Base-by-base conservation (phyloP, 352 stramenopile species). In the Phytopythium oedochilum region DNA sequence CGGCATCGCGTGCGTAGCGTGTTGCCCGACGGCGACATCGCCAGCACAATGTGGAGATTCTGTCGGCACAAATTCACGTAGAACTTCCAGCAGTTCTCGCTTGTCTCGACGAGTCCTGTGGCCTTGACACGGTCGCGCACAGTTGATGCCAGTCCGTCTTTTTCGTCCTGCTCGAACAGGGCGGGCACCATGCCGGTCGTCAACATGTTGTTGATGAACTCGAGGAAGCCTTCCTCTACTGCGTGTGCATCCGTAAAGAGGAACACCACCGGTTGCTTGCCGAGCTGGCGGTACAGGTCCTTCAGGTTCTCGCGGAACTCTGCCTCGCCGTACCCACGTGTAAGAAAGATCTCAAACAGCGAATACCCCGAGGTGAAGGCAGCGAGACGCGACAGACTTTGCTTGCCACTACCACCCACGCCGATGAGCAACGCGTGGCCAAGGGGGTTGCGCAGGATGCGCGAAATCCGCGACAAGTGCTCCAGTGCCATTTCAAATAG, bases 141-240 rank as follows among this genome's bases (percentile, higher is more conserved):
- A 1, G 73, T 81, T 22, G 77, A 86, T 2, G 78, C 79, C 3
- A 97, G 69, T 10, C 69, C 71, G 44, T 98, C 94, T 38, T 91
- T 88, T 57, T 98, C 94, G 38, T 98, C 92, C 22, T 89, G 70
- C 49, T 96, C 92, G 63, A 98, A 98, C 3, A 98, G 61, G 3
- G 90, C 92, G 1, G 94, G 92, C 12, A 98, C 93, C 70, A 97
- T 94, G 1, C 94, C 94, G 0, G 93, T 98, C 0, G 93, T 98
- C 8, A 98, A 73, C 88, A 98, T 98, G 58, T 98, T 98, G 73
- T 98, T 98, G 57, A 98, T 94, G 53, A 97, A 97, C 61, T 98
- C 94, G 18, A 98, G 73, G 58, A 98, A 98, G 2, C 90, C 94
- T 79, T 98, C 94, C 60, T 98, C 88, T 3, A 98, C 92, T 0